phyloP scores from a whole-genome alignment of 2,329 filamentous ascomycete genomes.

The Ophiostoma pallidulum region DNA sequence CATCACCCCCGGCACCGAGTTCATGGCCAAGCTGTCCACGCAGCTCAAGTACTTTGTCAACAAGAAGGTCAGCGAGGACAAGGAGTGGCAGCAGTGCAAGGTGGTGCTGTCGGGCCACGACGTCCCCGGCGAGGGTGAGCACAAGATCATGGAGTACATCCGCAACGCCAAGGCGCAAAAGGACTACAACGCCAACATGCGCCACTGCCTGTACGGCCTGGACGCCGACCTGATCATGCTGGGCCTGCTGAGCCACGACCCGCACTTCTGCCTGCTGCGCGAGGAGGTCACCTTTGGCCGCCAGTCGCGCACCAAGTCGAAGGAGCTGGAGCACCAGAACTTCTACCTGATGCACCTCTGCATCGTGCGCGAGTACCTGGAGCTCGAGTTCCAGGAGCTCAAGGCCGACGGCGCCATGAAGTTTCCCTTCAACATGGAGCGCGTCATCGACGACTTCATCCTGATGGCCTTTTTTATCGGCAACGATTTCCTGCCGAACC shows the following conservation, averaged over 20 bases:
- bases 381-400: conserved; percentile 92
- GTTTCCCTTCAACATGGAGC: conserved; percentile 86
- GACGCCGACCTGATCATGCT: conserved; percentile 99
- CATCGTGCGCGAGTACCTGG: conserved; percentile 93
- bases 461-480: conserved; percentile 99
- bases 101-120: conserved; percentile 95
- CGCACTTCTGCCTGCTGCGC: conserved; percentile 92
- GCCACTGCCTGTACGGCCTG: conserved; percentile 93
- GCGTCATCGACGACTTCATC: conserved; percentile 97
- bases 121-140: conserved; percentile 94
- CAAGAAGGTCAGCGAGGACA: conserved; percentile 96
- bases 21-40: conserved; percentile 91
- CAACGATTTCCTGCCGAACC: conserved; percentile 96
- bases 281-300: conserved; percentile 97
- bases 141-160: conserved; percentile 99
- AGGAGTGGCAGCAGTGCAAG: conserved; percentile 95
- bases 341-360: conserved; percentile 97
- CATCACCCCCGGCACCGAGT: conserved; percentile 91
- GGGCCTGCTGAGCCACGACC: conserved; percentile 91
- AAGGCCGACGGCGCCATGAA: conserved; percentile 60
- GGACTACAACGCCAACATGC: conserved; percentile 82
- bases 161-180: conserved; percentile 93
- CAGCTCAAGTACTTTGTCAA: conserved; percentile 98
- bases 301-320: conserved; percentile 76
- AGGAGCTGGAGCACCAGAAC: conserved; percentile 96